These are phyloP conservation scores for Terfezia boudieri DNA, from an alignment of 495 filamentous ascomycete genomes.

Conservation along the genomic window DNA sequence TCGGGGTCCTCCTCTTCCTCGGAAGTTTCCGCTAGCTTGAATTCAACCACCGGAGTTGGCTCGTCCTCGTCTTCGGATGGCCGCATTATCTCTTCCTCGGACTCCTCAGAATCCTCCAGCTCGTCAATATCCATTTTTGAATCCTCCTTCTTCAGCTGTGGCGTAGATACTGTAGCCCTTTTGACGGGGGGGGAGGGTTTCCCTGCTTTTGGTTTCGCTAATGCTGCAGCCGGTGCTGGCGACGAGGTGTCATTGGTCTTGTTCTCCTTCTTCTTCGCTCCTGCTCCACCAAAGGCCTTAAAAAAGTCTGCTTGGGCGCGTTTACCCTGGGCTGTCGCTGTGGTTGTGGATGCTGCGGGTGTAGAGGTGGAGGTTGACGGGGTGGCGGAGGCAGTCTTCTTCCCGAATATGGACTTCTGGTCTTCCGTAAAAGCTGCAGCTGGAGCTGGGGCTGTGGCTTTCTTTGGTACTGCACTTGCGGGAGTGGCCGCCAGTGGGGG, in stretches of 20 bases:
- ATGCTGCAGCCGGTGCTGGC: conserved; percentile 5
- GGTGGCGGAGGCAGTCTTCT: conserved; percentile 7
- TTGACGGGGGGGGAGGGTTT: conserved; percentile 20
- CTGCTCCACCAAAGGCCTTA: conserved; percentile 9
- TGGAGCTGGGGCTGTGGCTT: not conserved
- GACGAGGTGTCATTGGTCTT: conserved; percentile 8
- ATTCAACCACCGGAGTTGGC: not conserved
- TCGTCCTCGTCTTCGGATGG: not conserved
- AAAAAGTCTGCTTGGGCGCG: conserved; percentile 8
- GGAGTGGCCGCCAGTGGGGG: conserved; percentile 5
- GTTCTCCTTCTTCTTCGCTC: conserved; percentile 10
- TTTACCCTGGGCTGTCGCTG: conserved; percentile 9
- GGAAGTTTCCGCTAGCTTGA: conserved; percentile 54
- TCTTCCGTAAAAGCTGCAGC: not conserved
- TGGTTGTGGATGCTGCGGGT: conserved; percentile 13
- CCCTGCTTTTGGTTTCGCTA: conserved; percentile 5
- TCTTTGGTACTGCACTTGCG: conserved; percentile 3
- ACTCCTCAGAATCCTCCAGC: conserved; percentile 14
- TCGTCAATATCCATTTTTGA: conserved; percentile 20
- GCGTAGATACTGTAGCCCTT: conserved; percentile 23
- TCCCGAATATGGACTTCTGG: not conserved
- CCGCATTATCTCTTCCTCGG: not conserved
- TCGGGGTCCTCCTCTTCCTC: conserved; percentile 40
- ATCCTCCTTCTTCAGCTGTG: conserved; percentile 26
- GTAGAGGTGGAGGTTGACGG: conserved; percentile 14